A percentile compares a stretch with the other conserved stretches of the same genome.
phyloP scores from a whole-genome alignment of 2,329 filamentous ascomycete genomes.

The Chalara sp. region DNA sequence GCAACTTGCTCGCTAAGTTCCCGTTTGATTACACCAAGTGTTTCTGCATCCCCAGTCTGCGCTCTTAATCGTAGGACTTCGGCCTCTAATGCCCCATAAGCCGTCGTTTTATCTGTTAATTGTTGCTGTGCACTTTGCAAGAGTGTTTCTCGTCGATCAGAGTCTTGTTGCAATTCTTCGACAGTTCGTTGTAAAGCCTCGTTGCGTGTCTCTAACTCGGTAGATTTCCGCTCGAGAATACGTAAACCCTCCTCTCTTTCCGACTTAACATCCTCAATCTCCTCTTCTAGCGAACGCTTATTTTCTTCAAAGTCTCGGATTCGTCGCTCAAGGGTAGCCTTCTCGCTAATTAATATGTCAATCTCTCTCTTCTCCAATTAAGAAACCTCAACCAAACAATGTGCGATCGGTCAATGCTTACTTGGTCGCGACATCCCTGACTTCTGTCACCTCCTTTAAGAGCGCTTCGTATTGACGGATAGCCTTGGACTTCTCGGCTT shows the following conservation, averaged over 20 bases:
- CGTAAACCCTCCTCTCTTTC: slow-evolving; percentile 65
- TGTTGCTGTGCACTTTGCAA: slow-evolving; percentile 26
- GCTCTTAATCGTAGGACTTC: slow-evolving; percentile 81
- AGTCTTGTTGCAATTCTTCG: slow-evolving; percentile 40
- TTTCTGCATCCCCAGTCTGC: slow-evolving; percentile 80
- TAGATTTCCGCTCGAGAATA: slow-evolving; percentile 50
- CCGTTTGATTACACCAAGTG: slow-evolving; percentile 74
- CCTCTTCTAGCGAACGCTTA: slow-evolving; percentile 68
- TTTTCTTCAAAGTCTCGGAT: slow-evolving; percentile 68
- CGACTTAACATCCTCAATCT: slow-evolving; percentile 63
- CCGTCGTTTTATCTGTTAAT: slow-evolving; percentile 60
- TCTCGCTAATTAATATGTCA: slow-evolving; percentile 34
- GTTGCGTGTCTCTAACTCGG: slow-evolving; percentile 55
- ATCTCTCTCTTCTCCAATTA: background rate
- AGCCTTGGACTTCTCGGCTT: slow-evolving; percentile 45
- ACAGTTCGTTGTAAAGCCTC: slow-evolving; percentile 48
- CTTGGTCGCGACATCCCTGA: slow-evolving; percentile 42
- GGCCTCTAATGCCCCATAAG: slow-evolving; percentile 70
- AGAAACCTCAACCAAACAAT: background rate
- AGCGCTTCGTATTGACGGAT: slow-evolving; percentile 42
- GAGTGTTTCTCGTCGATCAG: slow-evolving; percentile 27
- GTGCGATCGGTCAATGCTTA: background rate
- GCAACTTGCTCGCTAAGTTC: slow-evolving; percentile 87
- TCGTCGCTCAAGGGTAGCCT: slow-evolving; percentile 60
- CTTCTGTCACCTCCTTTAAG: slow-evolving; percentile 43